Conservation (phyloP, 2,329 filamentous ascomycete genomes). For the Diaporthe sp. region DNA sequence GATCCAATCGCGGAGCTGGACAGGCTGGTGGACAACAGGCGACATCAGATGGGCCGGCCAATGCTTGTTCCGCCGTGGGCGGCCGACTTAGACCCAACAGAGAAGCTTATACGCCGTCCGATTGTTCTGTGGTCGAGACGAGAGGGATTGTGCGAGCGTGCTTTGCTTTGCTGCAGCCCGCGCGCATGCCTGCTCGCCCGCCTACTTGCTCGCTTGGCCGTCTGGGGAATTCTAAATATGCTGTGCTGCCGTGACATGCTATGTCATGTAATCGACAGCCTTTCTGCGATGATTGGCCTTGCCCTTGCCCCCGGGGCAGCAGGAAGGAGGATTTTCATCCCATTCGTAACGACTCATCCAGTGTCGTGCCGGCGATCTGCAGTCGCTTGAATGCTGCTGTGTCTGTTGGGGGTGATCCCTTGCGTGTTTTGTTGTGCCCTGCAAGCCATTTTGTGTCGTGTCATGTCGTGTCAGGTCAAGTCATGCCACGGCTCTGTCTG, state of each 20-base stretch:
- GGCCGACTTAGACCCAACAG: background rate
- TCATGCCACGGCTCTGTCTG: background rate
- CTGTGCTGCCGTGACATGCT: background rate
- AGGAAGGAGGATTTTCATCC: conserved; percentile 13
- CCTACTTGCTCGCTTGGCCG: background rate
- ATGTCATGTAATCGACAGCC: conserved; percentile 7
- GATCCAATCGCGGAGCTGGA: conserved; percentile 31
- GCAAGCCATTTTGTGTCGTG: background rate
- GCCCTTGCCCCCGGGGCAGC: background rate
- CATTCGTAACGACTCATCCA: conserved; percentile 12
- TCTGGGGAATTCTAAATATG: background rate
- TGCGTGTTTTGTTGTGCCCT: background rate
- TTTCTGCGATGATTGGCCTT: background rate
- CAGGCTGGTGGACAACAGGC: background rate
- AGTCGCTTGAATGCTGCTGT: background rate
- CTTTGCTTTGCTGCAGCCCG: background rate
- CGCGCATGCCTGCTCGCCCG: background rate
- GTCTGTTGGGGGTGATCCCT: background rate
- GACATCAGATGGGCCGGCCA: conserved; percentile 8
- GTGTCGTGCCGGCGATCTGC: conserved; percentile 5
- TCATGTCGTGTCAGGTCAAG: background rate
- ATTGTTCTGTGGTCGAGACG: conserved; percentile 13
- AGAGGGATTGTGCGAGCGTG: conserved; percentile 1
- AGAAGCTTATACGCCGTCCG: conserved; percentile 31
- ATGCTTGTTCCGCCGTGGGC: conserved; percentile 1